Conservation (phyloP, 176 grass and related monocot genomes). For the bread wheat (Triticum aestivum) region DNA sequence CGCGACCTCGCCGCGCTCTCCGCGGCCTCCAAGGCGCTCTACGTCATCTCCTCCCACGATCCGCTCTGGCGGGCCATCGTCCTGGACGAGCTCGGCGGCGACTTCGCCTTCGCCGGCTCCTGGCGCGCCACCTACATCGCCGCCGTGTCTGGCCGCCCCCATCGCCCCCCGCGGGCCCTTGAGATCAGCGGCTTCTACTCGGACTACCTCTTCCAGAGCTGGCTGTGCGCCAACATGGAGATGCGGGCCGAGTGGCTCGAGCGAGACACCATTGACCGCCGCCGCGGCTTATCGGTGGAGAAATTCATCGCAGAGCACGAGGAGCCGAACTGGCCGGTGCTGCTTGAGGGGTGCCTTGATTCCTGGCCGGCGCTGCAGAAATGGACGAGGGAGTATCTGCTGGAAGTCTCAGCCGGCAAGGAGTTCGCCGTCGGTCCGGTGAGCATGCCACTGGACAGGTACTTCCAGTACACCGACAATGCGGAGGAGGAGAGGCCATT, state of each 20-base stretch:
- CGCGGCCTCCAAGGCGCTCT: conserved; percentile 51
- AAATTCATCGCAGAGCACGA: conserved; percentile 64
- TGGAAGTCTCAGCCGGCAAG: conserved; percentile 44
- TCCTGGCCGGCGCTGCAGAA: conserved; percentile 64
- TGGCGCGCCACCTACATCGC: conserved; percentile 69
- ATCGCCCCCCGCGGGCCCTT: conserved; percentile 18
- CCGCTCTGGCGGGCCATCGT: conserved; percentile 65
- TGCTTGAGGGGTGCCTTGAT: conserved; percentile 86
- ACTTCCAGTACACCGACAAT: conserved; percentile 69
- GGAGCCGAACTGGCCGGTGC: conserved; percentile 77
- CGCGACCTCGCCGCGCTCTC: conserved; percentile 61
- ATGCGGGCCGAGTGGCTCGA: conserved; percentile 86
- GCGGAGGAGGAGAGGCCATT: conserved; percentile 83
- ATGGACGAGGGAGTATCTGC: conserved; percentile 61
- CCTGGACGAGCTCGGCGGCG: conserved; percentile 54
- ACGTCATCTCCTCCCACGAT: conserved; percentile 74
- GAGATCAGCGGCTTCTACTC: conserved; percentile 73
- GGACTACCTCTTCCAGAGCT: conserved; percentile 97
- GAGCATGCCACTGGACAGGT: conserved; percentile 65
- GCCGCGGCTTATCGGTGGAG: conserved; percentile 53
- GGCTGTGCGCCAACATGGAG: conserved; percentile 95
- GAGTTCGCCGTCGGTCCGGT: conserved; percentile 64
- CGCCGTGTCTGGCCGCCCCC: conserved; percentile 11
- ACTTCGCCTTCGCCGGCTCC: conserved; percentile 54
- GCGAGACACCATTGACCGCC: conserved; percentile 73